Evolutionary conservation across 2,329 filamentous ascomycete genomes (phyloP), one percentile per base, ranked within the genome.

Genomic region (Claviceps sp.): DNA sequence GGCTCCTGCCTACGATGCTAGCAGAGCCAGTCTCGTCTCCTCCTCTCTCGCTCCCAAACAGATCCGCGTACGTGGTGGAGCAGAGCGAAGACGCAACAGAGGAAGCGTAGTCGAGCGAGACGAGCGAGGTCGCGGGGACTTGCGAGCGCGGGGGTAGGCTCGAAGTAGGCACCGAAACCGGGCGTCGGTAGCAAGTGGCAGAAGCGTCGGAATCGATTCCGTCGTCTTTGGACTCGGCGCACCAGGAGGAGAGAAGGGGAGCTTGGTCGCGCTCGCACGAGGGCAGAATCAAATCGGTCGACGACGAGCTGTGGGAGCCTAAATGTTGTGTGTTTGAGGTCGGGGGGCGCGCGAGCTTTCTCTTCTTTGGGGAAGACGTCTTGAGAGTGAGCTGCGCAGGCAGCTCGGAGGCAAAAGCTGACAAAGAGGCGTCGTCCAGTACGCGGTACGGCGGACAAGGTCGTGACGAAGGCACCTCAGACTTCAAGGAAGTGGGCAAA

Each of bases 321-420:
- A 67, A 63, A 64, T 75, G 45, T 48, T 24, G 70, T 64, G 67
- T 65, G 59, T 68, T 65, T 57, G 68, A 65, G 64, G 68, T 52
- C 39, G 45, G 42, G 37, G 56, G 71, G 60, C 72, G 75, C 63
- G 69, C 73, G 62, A 84, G 77, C 77, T 80, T 84, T 75, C 80
- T 76, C 80, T 84, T 84, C 80, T 84, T 84, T 76, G 72, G 75
- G 73, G 79, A 83, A 80, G 80, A 83, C 81, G 81, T 84, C 69
- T 76, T 84, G 81, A 77, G 73, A 67, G 75, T 70, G 81, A 84
- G 81, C 81, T 82, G 80, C 80, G 66, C 66, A 60, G 62, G 78
- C 78, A 81, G 78, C 78, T 81, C 78, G 68, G 62, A 63, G 58
- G 48, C 46, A 43, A 50, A 54, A 39, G 52, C 45, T 24, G 50